Base-by-base conservation (phyloP, 1,284 basidiomycete genomes). In the Boletellus deceptivus region DNA sequence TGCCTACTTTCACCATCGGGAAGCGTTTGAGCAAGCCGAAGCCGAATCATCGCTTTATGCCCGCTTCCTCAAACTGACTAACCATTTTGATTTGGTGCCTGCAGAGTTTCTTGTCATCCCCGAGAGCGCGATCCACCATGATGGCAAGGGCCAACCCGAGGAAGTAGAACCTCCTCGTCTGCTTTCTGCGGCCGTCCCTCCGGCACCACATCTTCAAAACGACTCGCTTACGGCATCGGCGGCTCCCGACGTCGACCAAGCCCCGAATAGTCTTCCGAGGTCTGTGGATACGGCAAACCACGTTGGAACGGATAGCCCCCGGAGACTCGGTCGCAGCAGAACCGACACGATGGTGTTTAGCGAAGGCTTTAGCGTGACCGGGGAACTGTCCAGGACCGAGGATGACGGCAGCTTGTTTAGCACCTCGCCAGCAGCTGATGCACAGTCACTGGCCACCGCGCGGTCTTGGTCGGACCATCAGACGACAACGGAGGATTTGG, bases 1-100 rank as follows among this genome's bases (percentile, higher is more conserved):
- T 69, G 93, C 94, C 1, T 96, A 92, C 73, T 93, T 89, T 72
- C 91, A 93, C 67, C 93, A 98, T 70, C 86, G 90, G 51, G 94
- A 96, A 62, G 82, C 86, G 0, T 98, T 95, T 62, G 86, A 92
- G 59, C 86, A 90, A 61, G 90, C 90, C 39, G 93, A 96, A 70
- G 89, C 86, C 3, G 93, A 98, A 68, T 93, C 89, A 6, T 89
- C 89, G 0, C 77, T 98, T 2, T 98, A 98, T 63, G 86, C 89
- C 27, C 87, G 95, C 55, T 98, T 98, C 75, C 79, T 91, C 47
- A 85, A 85, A 3, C 81, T 98, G 50, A 89, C 88, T 10, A 77
- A 82, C 53, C 83, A 82, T 61, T 97, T 91, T 72, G 84, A 89
- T 53, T 78, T 99, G 37, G 89, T 96, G 2, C 83, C 87, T 0